Conservation (phyloP, 805 yeast species). For the Wickerhamiella nectarea region DNA sequence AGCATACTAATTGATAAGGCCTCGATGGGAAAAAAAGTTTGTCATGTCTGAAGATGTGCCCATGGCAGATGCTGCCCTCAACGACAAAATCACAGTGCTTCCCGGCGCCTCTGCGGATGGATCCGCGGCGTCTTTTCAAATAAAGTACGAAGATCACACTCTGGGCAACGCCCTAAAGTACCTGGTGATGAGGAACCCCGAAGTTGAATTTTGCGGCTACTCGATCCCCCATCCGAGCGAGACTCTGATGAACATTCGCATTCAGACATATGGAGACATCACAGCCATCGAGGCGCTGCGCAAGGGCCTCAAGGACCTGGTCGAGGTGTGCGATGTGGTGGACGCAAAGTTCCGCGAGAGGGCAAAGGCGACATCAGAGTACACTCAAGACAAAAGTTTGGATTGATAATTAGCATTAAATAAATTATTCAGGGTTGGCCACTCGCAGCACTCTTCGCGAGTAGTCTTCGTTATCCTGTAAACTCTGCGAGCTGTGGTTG, state of each 20-base stretch:
- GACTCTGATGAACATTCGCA: constrained; percentile 72
- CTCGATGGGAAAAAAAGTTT: neutral
- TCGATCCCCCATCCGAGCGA: constrained; percentile 98
- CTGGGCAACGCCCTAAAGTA: constrained; percentile 88
- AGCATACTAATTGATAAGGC: too few species aligned
- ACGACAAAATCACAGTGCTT: constrained; percentile 18
- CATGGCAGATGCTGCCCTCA: constrained; percentile 5
- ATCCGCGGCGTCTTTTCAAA: constrained; percentile 86
- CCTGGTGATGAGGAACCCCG: constrained; percentile 93
- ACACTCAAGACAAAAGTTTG: constrained; percentile 12
- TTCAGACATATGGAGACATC: constrained; percentile 75
- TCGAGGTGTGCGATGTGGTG: constrained; percentile 68
- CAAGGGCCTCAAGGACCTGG: constrained; percentile 76
- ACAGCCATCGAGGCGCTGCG: constrained; percentile 89
- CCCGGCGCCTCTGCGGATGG: constrained; percentile 83
- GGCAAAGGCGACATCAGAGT: constrained; percentile 34
- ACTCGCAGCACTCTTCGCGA: constrained; percentile 43
- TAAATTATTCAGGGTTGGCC: constrained; percentile 32
- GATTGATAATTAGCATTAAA: neutral
- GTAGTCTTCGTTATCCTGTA: constrained; percentile 46
- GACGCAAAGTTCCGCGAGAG: constrained; percentile 65
- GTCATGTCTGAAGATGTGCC: constrained; percentile 7
- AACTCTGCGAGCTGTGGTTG: constrained; percentile 33
- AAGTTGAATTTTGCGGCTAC: constrained; percentile 96
- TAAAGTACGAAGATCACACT: constrained; percentile 89